Base-by-base conservation (phyloP, 2,329 filamentous ascomycete species). In the Exophiala spinifera region DNA sequence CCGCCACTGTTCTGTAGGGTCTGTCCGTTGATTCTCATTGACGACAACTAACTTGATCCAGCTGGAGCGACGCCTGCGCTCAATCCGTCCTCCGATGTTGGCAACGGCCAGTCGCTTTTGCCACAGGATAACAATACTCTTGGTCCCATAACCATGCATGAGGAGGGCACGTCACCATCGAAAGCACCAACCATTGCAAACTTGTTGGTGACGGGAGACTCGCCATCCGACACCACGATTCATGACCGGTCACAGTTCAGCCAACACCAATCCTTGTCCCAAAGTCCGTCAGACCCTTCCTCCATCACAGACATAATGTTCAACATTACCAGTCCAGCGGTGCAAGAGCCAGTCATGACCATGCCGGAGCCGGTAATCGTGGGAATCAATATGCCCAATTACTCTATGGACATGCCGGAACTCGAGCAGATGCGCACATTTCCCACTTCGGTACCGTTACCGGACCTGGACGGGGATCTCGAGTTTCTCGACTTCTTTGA, bases 401-500 rank as follows among this genome's bases (percentile, higher is more conserved):
- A 55, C 36, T 47, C 23, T 25, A 34, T 54, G 15, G 34, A 39
- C n/a, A 49, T 58, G 6, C 52, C 51, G 11, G 51, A 58, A 13
- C 47, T 58, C n/a, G 51, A 58, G 25, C 54, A 55, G 40, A 55
- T 58, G 51, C 55, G 55, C 20, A 58, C 55, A 11, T 58, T 58
- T 31, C 55, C 55, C 5, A 58, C 46, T 17, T 55, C 55, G 19
- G 51, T 58, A 4, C 51, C 55, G 36, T 40, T 58, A 31, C 55
- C 55, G n/a, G 55, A 58, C 31, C 48, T 56, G 11, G 53, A 58
- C 28, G 56, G 51, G 8, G 58, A 55, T 34, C 42, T 58, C 28
- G 56, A 56, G n/a, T 56, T 59, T 23, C 56, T 59, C 11, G 53
- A 59, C 19, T 59, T 59, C 53, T 59, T 59, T 50, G 56, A 59